Evolutionary conservation across 345 rosid genomes (phyloP), one percentile per base, ranked within the genome.

Genomic region (Barbarea vulgaris): DNA sequence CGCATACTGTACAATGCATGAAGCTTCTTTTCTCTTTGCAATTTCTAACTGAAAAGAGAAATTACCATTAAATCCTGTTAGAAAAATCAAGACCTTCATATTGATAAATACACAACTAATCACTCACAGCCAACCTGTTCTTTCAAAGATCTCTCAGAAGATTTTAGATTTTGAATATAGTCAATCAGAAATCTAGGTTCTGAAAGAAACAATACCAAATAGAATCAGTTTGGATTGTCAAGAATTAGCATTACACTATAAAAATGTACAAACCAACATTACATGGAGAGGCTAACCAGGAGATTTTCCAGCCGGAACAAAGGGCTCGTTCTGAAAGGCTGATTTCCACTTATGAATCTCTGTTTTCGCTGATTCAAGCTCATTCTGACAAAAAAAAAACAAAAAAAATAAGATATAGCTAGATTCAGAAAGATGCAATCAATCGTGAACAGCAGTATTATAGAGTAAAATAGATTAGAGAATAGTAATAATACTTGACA

Each of bases 1-100:
- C 1, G 96, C 97, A 80, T 92, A 95, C 65, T 92, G 90, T 62
- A 95, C 97, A 75, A 95, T 92, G 81, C 89, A 92, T 14, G 99
- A 92, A 52, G 97, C 99, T 84, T 95, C 99, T 82, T 95, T 95
- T 80, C 94, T 90, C 90, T 85, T 92, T 15, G 97, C 96, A 41
- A 90, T 87, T 70, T 95, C 97, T 64, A 95, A 84, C 97, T 95
- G 86, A 77, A 81, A 71, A 79, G 50, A 62, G 72, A 73, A 66
- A 66, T 57, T 24, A 77, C 9, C 34, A 50, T 66, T 44, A 72
- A 65, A 66, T 30, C 30, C 21, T 47, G 48, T 37, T 37, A 28
- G 52, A 37, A 28, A n/a, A 72, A 57, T 27, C 71, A 69, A 46
- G 52, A 39, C 50, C 31, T 73, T 55, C 55, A 34, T 24, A 41